phyloP scores from a whole-genome alignment of 2,329 filamentous ascomycete genomes.

The Pseudogymnoascus sp. region DNA sequence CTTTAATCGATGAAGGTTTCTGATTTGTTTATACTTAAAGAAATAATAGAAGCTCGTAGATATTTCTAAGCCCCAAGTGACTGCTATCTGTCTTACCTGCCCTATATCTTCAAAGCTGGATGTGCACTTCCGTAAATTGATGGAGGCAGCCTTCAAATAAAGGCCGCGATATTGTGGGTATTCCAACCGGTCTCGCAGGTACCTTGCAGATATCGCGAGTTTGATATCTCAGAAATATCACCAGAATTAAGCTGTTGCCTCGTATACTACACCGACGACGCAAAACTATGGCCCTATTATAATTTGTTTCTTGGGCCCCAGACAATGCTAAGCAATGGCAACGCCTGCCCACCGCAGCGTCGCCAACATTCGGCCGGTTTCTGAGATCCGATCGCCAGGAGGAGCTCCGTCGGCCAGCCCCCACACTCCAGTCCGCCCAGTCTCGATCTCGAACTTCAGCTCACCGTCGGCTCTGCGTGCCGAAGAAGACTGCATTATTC shows the following conservation, averaged over 20 bases:
- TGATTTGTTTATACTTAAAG: not conserved
- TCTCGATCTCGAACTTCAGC: constrained; percentile 47
- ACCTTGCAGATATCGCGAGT: constrained; percentile 5
- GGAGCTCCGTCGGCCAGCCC: constrained; percentile 39
- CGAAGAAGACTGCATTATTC: constrained; percentile 77
- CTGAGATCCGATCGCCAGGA: constrained; percentile 11
- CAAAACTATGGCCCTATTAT: not conserved
- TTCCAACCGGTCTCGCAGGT: not conserved
- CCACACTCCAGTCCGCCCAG: constrained; percentile 50
- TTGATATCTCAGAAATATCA: constrained; percentile 4
- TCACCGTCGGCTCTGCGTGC: constrained; percentile 55
- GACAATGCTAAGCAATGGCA: constrained; percentile 8
- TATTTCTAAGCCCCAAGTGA: not conserved
- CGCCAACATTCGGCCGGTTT: constrained; percentile 43
- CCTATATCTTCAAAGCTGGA: not conserved
- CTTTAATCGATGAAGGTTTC: not conserved
- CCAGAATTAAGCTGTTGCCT: not conserved
- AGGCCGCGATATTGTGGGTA: not conserved
- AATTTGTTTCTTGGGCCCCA: not conserved
- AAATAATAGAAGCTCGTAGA: not conserved
- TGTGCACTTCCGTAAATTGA: not conserved
- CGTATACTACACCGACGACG: not conserved
- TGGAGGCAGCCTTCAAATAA: not conserved
- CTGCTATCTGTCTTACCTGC: not conserved
- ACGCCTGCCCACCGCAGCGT: constrained; percentile 51